phyloP scores from a whole-genome alignment of 2,329 filamentous ascomycete genomes.

The Alternaria brassicicola region DNA sequence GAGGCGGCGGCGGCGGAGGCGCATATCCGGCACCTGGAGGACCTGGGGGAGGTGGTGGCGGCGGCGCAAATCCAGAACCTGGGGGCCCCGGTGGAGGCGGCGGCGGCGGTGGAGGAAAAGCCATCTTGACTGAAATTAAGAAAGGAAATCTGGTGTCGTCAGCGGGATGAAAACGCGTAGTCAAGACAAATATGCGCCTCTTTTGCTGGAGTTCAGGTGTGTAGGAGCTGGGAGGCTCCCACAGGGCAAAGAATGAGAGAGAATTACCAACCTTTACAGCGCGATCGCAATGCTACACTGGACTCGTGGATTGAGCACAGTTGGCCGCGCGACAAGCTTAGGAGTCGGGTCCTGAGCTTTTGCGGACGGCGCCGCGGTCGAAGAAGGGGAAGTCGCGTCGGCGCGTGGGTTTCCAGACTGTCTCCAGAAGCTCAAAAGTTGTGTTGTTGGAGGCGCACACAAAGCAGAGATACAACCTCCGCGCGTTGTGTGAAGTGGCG shows the following conservation, averaged over 20 bases:
- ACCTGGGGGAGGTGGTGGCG: slow-evolving; percentile 47
- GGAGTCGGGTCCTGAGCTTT: slow-evolving; percentile 32
- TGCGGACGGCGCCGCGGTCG: slow-evolving; percentile 33
- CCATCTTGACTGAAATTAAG: slow-evolving; percentile 24
- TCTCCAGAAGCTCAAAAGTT: slow-evolving; percentile 16
- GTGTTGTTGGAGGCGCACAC: slow-evolving; percentile 25
- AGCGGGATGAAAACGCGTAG: slow-evolving; percentile 1
- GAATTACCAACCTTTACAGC: neutral
- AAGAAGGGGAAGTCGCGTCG: slow-evolving; percentile 31
- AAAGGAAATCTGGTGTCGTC: neutral
- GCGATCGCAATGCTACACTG: slow-evolving; percentile 11
- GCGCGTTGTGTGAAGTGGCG: slow-evolving; percentile 38
- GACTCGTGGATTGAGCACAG: slow-evolving; percentile 13
- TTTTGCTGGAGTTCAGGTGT: neutral
- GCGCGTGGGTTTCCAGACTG: slow-evolving; percentile 20
- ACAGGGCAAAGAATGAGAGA: neutral
- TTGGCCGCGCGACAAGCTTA: slow-evolving; percentile 26
- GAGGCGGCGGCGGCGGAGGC: slow-evolving; percentile 68
- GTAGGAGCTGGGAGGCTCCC: neutral
- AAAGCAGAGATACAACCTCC: slow-evolving; percentile 27
- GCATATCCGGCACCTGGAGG: slow-evolving; percentile 35
- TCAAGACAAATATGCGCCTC: neutral
- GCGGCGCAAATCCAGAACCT: slow-evolving; percentile 33
- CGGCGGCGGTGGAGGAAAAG: slow-evolving; percentile 37
- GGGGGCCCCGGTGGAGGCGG: slow-evolving; percentile 37